Conservation (phyloP, 1,139 yeast species). For the Zygosaccharomyces sapae region DNA sequence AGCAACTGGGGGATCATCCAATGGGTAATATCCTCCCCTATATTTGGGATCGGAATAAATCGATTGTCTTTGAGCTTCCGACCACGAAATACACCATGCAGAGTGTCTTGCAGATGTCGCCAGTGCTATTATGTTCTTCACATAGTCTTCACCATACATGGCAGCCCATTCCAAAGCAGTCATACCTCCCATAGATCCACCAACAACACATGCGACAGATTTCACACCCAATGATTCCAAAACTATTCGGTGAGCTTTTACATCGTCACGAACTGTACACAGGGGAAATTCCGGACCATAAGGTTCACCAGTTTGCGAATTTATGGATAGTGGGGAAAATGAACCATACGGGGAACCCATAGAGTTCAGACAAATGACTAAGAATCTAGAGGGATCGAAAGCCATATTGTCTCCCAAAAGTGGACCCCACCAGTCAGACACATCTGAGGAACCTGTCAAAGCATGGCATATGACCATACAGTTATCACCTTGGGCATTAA, state of each 20-base stretch:
- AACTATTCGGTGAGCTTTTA: slow-evolving; percentile 67
- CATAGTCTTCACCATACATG: slow-evolving; percentile 66
- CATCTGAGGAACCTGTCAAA: slow-evolving; percentile 91
- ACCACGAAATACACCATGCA: slow-evolving; percentile 99
- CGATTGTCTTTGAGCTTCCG: slow-evolving; percentile 95
- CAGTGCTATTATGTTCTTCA: slow-evolving; percentile 68
- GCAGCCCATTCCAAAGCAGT: slow-evolving; percentile 78
- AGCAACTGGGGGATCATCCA: slow-evolving; percentile 71
- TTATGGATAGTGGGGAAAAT: slow-evolving; percentile 80
- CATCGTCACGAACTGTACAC: slow-evolving; percentile 88
- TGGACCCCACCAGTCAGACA: slow-evolving; percentile 99
- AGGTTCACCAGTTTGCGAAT: slow-evolving; percentile 64
- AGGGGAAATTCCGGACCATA: slow-evolving; percentile 96
- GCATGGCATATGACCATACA: slow-evolving; percentile 91
- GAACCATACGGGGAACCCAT: slow-evolving; percentile 96
- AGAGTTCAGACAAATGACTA: slow-evolving; percentile 81
- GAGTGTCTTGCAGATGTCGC: slow-evolving; percentile 94
- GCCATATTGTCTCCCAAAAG: slow-evolving; percentile 80
- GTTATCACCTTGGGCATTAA: slow-evolving; percentile 64
- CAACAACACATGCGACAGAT: slow-evolving; percentile 78
- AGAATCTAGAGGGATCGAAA: slow-evolving; percentile 84
- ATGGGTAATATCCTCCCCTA: slow-evolving; percentile 76
- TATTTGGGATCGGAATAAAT: slow-evolving; percentile 93
- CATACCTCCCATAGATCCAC: slow-evolving; percentile 99
- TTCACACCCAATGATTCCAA: slow-evolving; percentile 69